Evolutionary conservation across 73 alveolate species (phyloP), one percentile per base, ranked within the genome.

Genomic region (Stentor coeruleus): DNA sequence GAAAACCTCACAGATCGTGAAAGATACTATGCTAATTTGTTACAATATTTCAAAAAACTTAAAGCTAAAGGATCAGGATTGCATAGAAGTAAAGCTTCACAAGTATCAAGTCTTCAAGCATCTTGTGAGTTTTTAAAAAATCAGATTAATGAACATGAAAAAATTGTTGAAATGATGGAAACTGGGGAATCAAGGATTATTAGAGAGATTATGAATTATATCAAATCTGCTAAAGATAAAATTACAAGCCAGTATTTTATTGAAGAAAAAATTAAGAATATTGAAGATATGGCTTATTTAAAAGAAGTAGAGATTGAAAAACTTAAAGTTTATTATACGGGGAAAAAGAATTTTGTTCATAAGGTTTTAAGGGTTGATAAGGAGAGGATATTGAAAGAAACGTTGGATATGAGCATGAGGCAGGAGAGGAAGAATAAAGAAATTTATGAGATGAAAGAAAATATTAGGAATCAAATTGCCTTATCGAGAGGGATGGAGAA

Each of bases 121-220:
- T 49, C 66, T 49, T 11, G 66, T 11, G 66, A 49, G 28, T 49
- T 49, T 49, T 49, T 49, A 49, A 20, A 11, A 6, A 49, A 20
- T 49, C 66, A 49, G 66, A 49, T 49, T 20, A 49, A 6, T 49
- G 66, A 49, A 49, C 66, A 49, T 49, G 66, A 49, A 49, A 49
- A 49, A 49, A 49, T 49, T 20, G 66, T 49, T 49, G 66, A 49
- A 49, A 49, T 49, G 66, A 49, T 49, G 66, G 66, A 49, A 49
- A 49, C 28, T 49, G 20, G 20, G 6, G 66, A 49, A 49, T 49
- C 66, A 49, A 6, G 66, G 6, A 49, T 20, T 49, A 49, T 49
- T 49, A 49, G 66, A 49, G 66, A 49, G 20, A 11, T 49, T 6
- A 6, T 49, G 6, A 49, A 49, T 6, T 49, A 11, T 49, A 20